Percentiles rank a stretch among this genome's conserved stretches.
Evolutionary conservation across 2,329 filamentous ascomycete genomes (phyloP).

Genomic region (Amphichorda felina): DNA sequence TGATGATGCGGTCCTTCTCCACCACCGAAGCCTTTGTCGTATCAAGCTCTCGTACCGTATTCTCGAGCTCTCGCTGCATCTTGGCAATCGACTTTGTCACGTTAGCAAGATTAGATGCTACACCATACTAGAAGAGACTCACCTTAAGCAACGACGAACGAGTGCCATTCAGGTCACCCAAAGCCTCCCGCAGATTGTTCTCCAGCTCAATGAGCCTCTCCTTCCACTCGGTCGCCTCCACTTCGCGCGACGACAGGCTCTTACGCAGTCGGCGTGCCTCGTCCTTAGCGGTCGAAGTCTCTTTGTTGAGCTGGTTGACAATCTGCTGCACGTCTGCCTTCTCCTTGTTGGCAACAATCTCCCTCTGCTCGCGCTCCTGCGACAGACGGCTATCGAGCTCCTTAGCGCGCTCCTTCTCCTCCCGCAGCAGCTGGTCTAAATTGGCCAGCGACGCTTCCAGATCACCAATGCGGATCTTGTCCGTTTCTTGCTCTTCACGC

Average conservation of each 20-base stretch:
- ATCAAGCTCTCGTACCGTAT: slow-evolving; percentile 73
- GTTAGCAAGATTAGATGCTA: slow-evolving; percentile 7
- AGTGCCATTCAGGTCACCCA: slow-evolving; percentile 81
- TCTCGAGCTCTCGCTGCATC: slow-evolving; percentile 78
- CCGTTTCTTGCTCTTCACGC: slow-evolving; percentile 88
- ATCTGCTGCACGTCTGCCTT: slow-evolving; percentile 93
- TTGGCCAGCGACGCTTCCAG: slow-evolving; percentile 73
- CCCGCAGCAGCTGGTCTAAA: slow-evolving; percentile 67
- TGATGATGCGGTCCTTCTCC: slow-evolving; percentile 87
- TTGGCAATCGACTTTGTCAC: slow-evolving; percentile 62
- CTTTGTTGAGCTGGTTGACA: slow-evolving; percentile 83
- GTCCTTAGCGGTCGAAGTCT: slow-evolving; percentile 72
- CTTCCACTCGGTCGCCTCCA: slow-evolving; percentile 85
- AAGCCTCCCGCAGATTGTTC: slow-evolving; percentile 71
- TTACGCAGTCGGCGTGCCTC: slow-evolving; percentile 75
- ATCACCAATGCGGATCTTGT: slow-evolving; percentile 97
- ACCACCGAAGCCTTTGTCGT: slow-evolving; percentile 62
- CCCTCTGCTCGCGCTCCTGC: slow-evolving; percentile 74
- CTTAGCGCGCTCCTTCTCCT: slow-evolving; percentile 66
- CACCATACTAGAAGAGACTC: slow-evolving; percentile 9
- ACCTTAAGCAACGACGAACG: slow-evolving; percentile 75
- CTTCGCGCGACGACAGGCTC: slow-evolving; percentile 69
- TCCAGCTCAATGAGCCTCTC: slow-evolving; percentile 84
- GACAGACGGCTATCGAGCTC: slow-evolving; percentile 66
- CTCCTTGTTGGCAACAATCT: slow-evolving; percentile 75